Conservation (phyloP, 352 stramenopile genomes). For the Phytopythium sindhum region DNA sequence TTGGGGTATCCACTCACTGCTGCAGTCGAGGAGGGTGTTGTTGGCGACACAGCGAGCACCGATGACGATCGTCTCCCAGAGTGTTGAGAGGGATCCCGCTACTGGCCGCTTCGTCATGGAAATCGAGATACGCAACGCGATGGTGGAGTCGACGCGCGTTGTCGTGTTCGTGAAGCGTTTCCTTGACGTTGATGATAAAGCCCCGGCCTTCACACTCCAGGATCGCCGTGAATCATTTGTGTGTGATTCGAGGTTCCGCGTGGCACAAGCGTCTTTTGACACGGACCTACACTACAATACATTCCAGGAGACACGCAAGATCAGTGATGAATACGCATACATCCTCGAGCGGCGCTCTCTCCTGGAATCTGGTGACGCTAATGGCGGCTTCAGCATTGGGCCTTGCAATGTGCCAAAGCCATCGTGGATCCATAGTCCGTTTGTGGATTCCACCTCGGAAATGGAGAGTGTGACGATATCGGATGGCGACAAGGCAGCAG, state of each 20-base stretch:
- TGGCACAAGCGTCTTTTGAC: constrained; percentile 8
- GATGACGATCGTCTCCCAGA: constrained; percentile 28
- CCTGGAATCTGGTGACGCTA: constrained; percentile 17
- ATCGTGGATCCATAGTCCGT: constrained; percentile 49
- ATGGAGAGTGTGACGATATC: constrained; percentile 42
- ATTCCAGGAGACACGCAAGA: constrained; percentile 53
- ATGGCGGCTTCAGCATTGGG: constrained; percentile 17
- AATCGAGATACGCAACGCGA: constrained; percentile 24
- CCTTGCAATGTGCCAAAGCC: constrained; percentile 37
- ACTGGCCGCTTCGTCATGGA: constrained; percentile 13
- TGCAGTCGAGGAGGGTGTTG: constrained; percentile 11
- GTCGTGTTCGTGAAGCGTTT: constrained; percentile 35
- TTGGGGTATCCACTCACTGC: constrained; percentile 11
- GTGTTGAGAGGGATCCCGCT: constrained; percentile 12
- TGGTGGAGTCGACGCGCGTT: constrained; percentile 18
- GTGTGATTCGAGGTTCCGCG: no score
- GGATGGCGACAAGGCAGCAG: constrained; percentile 23
- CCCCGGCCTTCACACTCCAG: background rate
- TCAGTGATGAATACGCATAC: constrained; percentile 71
- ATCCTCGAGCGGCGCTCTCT: constrained; percentile 52
- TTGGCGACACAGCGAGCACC: constrained; percentile 11
- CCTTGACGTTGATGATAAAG: constrained; percentile 14
- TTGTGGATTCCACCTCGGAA: constrained; percentile 35
- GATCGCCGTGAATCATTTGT: background rate
- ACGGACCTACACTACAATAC: constrained; percentile 23